A percentile compares a stretch with the other conserved stretches of the same genome.
phyloP scores from a whole-genome alignment of 441 rosid genomes.

The Macaranga tanarius region DNA sequence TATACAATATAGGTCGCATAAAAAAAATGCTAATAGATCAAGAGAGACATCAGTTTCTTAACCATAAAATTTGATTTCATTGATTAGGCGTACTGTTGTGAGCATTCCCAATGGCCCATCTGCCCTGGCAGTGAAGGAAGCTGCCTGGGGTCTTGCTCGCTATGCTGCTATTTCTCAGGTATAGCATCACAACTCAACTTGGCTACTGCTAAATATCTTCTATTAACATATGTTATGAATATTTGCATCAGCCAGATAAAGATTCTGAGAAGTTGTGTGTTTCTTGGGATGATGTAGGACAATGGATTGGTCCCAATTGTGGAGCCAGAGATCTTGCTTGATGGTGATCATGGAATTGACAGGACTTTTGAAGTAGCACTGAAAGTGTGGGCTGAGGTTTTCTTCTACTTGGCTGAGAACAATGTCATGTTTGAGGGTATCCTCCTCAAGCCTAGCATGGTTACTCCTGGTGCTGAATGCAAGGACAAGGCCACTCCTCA shows the following conservation, averaged over 20 bases:
- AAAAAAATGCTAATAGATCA: not conserved
- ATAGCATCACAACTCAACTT: not conserved
- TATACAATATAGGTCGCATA: not conserved
- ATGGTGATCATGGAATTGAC: constrained; percentile 84
- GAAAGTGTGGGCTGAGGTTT: constrained; percentile 94
- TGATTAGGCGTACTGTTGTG: constrained; percentile 86
- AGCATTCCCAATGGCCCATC: constrained; percentile 97
- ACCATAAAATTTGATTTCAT: constrained; percentile 1
- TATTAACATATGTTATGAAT: not conserved
- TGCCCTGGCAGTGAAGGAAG: constrained; percentile 91
- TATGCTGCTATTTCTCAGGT: constrained; percentile 93
- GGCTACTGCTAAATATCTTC: too few relatives aligned
- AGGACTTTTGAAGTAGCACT: constrained; percentile 82
- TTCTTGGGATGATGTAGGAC: constrained; percentile 47
- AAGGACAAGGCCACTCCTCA: constrained; percentile 72
- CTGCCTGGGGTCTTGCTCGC: constrained; percentile 98
- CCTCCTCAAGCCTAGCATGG: constrained; percentile 97
- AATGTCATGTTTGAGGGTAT: constrained; percentile 86
- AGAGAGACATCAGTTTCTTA: not conserved
- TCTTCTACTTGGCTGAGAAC: constrained; percentile 90
- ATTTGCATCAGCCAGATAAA: not conserved
- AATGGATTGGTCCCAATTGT: constrained; percentile 91
- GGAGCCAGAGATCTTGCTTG: constrained; percentile 93
- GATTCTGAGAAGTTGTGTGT: not conserved
- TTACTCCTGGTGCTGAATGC: constrained; percentile 92